Conservation (phyloP, 2,329 filamentous ascomycete species). For the Claviceps monticola region DNA sequence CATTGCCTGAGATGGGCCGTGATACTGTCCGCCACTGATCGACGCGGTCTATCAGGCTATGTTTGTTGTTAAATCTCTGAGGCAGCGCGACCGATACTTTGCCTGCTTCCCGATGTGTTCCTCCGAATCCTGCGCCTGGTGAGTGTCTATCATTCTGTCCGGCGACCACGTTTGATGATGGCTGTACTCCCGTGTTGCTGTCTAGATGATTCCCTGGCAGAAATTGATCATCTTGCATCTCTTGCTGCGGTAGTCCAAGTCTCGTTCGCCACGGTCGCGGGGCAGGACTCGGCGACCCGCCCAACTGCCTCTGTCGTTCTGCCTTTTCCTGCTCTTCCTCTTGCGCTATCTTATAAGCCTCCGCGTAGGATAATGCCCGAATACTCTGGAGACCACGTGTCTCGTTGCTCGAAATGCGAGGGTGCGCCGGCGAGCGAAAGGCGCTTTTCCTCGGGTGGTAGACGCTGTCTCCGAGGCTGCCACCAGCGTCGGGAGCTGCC, state of each 20-base stretch:
- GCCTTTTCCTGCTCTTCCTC: slow-evolving; percentile 18
- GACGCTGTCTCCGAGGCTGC: neutral
- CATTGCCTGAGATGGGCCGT: neutral
- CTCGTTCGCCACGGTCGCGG: slow-evolving; percentile 29
- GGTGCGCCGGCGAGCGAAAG: slow-evolving; percentile 15
- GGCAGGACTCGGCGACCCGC: slow-evolving; percentile 38
- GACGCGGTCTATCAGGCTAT: slow-evolving; percentile 5
- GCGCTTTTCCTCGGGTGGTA: slow-evolving; percentile 9
- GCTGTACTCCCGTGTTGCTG: slow-evolving; percentile 10
- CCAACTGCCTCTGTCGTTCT: slow-evolving; percentile 14
- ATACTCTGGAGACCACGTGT: slow-evolving; percentile 15
- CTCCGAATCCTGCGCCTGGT: neutral
- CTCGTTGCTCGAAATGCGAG: slow-evolving; percentile 21
- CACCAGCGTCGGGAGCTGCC: slow-evolving; percentile 7
- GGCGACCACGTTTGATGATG: slow-evolving; percentile 6
- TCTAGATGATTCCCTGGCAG: slow-evolving; percentile 19
- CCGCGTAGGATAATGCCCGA: slow-evolving; percentile 25
- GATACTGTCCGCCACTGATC: slow-evolving; percentile 5
- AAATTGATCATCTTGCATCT: slow-evolving; percentile 16
- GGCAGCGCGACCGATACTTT: neutral
- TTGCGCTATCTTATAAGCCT: slow-evolving; percentile 25
- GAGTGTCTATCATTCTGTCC: slow-evolving; percentile 6
- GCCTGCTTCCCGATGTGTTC: neutral
- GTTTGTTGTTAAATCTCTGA: neutral
- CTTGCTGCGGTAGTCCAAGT: slow-evolving; percentile 14